These are phyloP conservation scores for Monilinia laxa DNA, from an alignment of 2,329 filamentous ascomycete genomes.

Conservation along the genomic window DNA sequence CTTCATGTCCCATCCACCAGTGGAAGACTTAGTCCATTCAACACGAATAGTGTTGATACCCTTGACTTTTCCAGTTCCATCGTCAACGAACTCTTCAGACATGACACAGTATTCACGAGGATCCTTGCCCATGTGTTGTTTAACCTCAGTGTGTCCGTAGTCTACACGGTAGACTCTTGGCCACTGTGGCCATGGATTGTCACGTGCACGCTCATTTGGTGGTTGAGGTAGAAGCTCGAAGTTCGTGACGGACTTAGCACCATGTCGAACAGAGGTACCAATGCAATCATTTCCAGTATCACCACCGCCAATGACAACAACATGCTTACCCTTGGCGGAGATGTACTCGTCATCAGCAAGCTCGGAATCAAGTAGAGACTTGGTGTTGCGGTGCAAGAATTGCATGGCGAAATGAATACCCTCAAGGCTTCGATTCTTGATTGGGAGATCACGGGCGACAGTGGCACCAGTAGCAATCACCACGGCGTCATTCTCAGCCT, in stretches of 20 bases:
- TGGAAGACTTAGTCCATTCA: constrained; percentile 89
- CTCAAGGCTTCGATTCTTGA: constrained; percentile 81
- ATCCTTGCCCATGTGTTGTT: constrained; percentile 93
- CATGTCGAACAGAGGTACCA: constrained; percentile 91
- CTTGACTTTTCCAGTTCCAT: constrained; percentile 83
- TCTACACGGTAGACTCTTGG: constrained; percentile 97
- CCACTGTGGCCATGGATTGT: constrained; percentile 99
- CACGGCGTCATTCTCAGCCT: constrained; percentile 74
- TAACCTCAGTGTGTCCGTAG: constrained; percentile 94
- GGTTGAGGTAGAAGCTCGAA: constrained; percentile 95
- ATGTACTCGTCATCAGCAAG: constrained; percentile 83
- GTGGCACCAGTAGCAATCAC: constrained; percentile 91
- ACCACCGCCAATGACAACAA: constrained; percentile 95
- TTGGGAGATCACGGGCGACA: constrained; percentile 87
- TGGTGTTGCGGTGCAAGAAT: constrained; percentile 96
- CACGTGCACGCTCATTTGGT: constrained; percentile 81
- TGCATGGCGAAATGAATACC: constrained; percentile 97
- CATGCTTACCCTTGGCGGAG: constrained; percentile 91
- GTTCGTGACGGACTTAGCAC: constrained; percentile 93
- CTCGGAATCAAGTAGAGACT: constrained; percentile 90
- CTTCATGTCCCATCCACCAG: constrained; percentile 98
- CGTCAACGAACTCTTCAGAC: constrained; percentile 94
- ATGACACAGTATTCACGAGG: constrained; percentile 98
- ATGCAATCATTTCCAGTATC: constrained; percentile 98
- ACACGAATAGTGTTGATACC: constrained; percentile 95